Percentiles rank a stretch among this genome's conserved stretches.
Conservation (phyloP, 306 rosid genomes). For the Carpinus viminea region DNA sequence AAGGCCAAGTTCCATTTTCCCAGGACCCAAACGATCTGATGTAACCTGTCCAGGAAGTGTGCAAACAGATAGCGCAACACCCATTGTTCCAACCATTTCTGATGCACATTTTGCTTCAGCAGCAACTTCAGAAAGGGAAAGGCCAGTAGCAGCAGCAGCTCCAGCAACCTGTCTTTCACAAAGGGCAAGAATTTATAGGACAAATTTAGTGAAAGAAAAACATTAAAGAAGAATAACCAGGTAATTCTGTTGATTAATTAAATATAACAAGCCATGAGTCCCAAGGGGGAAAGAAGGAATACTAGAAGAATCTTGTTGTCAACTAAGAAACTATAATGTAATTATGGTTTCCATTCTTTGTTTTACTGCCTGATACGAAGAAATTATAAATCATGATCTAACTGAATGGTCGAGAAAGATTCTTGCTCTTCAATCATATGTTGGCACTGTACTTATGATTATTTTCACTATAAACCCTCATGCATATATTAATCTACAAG, state of each 20-base stretch:
- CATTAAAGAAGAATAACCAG: neutral
- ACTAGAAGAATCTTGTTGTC: neutral
- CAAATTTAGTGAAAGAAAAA: neutral
- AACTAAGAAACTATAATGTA: neutral
- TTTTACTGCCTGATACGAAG: neutral
- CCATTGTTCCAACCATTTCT: slow-evolving; percentile 95
- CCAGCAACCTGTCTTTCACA: slow-evolving; percentile 76
- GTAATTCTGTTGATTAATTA: neutral
- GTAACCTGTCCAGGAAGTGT: slow-evolving; percentile 86
- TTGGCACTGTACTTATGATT: neutral
- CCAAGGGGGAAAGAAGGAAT: neutral
- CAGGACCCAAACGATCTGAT: slow-evolving; percentile 87
- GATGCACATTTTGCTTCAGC: slow-evolving; percentile 84
- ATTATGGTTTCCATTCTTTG: neutral
- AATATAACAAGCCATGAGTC: neutral
- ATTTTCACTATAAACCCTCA: neutral
- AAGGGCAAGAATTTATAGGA: slow-evolving; percentile 17
- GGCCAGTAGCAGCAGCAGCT: slow-evolving; percentile 94
- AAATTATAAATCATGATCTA: neutral
- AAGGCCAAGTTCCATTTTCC: slow-evolving; percentile 93
- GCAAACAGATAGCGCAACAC: slow-evolving; percentile 85
- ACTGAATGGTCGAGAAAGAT: neutral
- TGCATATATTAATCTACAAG: neutral
- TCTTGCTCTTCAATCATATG: neutral
- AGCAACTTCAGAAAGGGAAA: slow-evolving; percentile 72